Base-by-base conservation (phyloP, 257 asterid genomes). In the Salvia rosmarinus region DNA sequence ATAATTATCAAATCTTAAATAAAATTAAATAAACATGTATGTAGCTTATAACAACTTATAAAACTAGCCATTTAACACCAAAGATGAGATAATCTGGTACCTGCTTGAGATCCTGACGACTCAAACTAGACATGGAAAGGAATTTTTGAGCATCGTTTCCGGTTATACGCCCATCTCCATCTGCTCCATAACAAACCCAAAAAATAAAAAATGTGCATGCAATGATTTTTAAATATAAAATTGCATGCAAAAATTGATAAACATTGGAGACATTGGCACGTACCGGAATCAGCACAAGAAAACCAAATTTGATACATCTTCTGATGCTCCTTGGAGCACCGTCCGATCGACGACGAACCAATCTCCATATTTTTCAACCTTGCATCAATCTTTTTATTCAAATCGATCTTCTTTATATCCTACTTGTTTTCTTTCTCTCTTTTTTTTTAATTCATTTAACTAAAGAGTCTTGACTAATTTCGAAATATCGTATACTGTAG, bases 81-180 rank as follows among this genome's bases (percentile, higher is more conserved):
- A 6, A 21, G 67, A 16, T 5, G 13, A 19, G 55, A 77, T n/a
- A n/a, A n/a, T n/a, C n/a, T n/a, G n/a, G n/a, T n/a, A n/a, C 97
- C 89, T 87, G 96, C 73, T 90, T 90, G 80, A 90, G 97, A 81
- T 90, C 96, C 34, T 74, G 88, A 64, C 96, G 92, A 67, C 92
- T 59, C 85, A 90, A 79, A 43, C 82, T 87, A 17, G 97, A 84
- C 89, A 82, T 78, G 66, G 84, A 72, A 71, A 90, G 87, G 81
- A 90, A 90, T 66, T 87, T 90, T 39, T 73, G 82, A 70, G 97
- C 97, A 74, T 90, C 96, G 35, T 46, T 74, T 49, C 95, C 97
- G 3, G 89, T 80, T 10, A 90, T 72, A 40, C 96, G 90, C 8
- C 96, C 97, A 84, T 90, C 97, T 71, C 90, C 95, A 75, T 90